Conservation (phyloP, 306 rosid genomes). For the Prunus mume region DNA sequence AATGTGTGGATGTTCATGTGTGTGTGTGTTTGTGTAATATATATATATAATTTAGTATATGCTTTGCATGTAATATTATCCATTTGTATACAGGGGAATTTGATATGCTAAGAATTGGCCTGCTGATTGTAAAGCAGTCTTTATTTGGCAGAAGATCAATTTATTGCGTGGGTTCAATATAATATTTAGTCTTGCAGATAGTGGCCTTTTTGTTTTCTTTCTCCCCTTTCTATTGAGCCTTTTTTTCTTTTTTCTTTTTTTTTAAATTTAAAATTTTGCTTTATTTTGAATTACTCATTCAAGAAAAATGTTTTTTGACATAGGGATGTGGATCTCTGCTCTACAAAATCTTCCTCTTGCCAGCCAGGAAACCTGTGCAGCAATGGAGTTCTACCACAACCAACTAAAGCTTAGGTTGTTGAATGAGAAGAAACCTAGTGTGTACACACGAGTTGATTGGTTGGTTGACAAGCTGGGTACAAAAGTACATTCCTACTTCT, state of each 20-base stretch:
- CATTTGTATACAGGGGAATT: neutral
- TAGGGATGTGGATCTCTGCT: slow-evolving; percentile 66
- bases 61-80: neutral
- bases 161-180: neutral
- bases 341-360: slow-evolving; percentile 76
- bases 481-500: slow-evolving; percentile 80
- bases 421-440: slow-evolving; percentile 56
- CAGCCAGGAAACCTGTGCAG: slow-evolving; percentile 79
- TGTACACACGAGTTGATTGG: slow-evolving; percentile 77
- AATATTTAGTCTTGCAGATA: neutral
- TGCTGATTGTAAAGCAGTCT: neutral
- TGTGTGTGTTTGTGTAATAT: neutral
- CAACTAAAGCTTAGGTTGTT: slow-evolving; percentile 73
- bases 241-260: no score
- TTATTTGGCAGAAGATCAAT: neutral
- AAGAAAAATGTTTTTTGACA: slow-evolving; percentile 24
- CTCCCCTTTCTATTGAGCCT: neutral
- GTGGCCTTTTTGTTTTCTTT: neutral
- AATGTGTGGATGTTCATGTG: neutral
- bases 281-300: neutral
- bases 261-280: neutral
- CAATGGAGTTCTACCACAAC: slow-evolving; percentile 78
- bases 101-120: neutral
- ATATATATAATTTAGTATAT: neutral
- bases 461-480: slow-evolving; percentile 83